Percentiles rank a stretch among this genome's conserved stretches.
Conservation (phyloP, 2,329 filamentous ascomycete genomes). For the Diaporthe humulicola region DNA sequence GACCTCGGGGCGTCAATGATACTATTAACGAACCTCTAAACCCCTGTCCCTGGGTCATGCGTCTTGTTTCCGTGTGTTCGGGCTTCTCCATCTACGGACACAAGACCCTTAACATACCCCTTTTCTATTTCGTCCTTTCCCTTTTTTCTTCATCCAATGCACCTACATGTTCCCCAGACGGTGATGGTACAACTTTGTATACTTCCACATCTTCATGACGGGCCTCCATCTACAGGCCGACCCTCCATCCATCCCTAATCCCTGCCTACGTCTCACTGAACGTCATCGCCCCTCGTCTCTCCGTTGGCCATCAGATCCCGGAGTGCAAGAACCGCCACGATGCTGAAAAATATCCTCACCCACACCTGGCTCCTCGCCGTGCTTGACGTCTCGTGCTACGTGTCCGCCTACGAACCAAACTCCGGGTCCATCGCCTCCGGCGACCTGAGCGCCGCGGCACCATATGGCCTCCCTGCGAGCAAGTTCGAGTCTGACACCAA, state of each 20-base stretch:
- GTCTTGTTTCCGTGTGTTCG: constrained; percentile 5
- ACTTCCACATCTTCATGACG: neutral
- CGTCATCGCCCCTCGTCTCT: neutral
- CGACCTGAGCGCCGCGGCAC: constrained; percentile 17
- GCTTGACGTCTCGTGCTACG: neutral
- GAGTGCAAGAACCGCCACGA: neutral
- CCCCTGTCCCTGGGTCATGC: constrained; percentile 13
- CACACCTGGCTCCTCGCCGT: neutral
- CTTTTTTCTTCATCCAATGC: neutral
- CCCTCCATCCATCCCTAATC: neutral
- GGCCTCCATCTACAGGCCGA: neutral
- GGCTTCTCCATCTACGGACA: neutral
- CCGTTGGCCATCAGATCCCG: neutral
- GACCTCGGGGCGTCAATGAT: neutral
- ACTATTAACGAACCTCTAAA: neutral
- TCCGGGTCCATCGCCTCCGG: constrained; percentile 23
- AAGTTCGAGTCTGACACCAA: constrained; percentile 33
- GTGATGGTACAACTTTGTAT: constrained; percentile 11
- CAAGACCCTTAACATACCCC: neutral
- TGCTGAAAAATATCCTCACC: neutral
- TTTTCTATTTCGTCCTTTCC: neutral
- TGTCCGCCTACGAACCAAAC: constrained; percentile 8
- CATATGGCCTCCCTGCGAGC: constrained; percentile 26
- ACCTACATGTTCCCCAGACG: neutral
- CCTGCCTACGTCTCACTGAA: neutral